Percentiles rank a stretch among this genome's conserved stretches.
phyloP scores from a whole-genome alignment of 257 asterid species.

The Verbena officinalis region DNA sequence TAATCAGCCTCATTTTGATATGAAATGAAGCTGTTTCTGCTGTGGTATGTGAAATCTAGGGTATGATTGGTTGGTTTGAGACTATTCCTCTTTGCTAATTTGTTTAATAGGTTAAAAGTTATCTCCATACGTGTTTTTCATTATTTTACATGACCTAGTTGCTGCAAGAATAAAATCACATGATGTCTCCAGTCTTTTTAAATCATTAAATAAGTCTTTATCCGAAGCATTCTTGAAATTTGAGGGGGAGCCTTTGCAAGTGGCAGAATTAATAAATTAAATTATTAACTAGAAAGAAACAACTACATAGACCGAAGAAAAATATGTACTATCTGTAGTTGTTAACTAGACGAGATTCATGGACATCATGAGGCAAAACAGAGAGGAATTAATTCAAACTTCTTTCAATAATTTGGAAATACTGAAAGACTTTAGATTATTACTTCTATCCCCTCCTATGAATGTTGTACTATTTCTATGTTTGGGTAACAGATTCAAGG shows the following conservation, averaged over 20 bases:
- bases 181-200: conserved; percentile 5
- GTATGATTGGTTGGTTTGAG: not conserved
- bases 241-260: not conserved
- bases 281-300: not conserved
- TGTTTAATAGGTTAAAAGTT: not conserved
- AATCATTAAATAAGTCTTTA: conserved; percentile 1
- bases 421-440: not conserved
- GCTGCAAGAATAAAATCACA: conserved; percentile 28
- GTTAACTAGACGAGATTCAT: not conserved
- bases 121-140: conserved; percentile 4
- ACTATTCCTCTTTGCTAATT: not conserved
- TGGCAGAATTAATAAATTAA: not conserved
- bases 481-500: not conserved
- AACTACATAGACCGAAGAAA: not conserved
- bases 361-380: not conserved
- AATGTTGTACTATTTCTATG: not conserved
- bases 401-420: not conserved
- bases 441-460: not conserved
- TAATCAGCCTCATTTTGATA: conserved; percentile 29
- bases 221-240: not conserved
- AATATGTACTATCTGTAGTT: not conserved
- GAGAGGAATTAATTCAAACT: not conserved
- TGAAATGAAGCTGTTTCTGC: conserved; percentile 1
- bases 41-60: not conserved
- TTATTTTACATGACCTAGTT: conserved; percentile 14